Evolutionary conservation across 768 basidiomycete species (phyloP), one percentile per base, ranked within the genome.

Genomic region (Rhodocollybia butyracea): DNA sequence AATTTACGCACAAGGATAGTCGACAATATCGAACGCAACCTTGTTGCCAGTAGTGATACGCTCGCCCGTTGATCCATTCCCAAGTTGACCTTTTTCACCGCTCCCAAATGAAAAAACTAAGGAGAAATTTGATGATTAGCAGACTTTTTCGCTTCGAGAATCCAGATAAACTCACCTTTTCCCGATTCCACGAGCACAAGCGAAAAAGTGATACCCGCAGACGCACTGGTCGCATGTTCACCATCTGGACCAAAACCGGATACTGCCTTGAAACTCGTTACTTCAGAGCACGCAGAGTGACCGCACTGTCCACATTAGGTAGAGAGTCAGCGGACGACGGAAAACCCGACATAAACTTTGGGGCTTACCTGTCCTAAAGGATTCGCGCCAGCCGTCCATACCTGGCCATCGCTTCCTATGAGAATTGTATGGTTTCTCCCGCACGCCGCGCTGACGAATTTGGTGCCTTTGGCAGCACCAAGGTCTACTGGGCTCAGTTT

Each of bases 11-110:
- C 91, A 74, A 24, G 91, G 90, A 8, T 82, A 77, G 31, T 75
- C 70, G 61, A 92, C 86, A 19, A 89, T 79, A 64, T 96, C 94
- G 63, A 81, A 96, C 11, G 82, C 85, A 0, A 86, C 83, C 70
- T 93, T 93, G 62, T 91, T 91, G 19, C 89, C 90, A 1, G 89
- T 88, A 8, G 86, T 82, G 56, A 96, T 91, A 32, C 91, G 83
- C 69, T 96, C 94, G n/a, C 95, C 93, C 0, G 93, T 95, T 59
- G 84, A 84, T 17, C 95, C 96, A 66, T 93, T 95, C 0, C 94
- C 96, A 0, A 98, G 76, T 60, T 97, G 95, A 1, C 96, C 96
- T 56, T 91, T 86, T 70, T 97, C 94, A 21, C 86, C 91, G 48
- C 91, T 94, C 31, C 96, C 96, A 59, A 94, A 88, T 1, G 92